Base-by-base conservation (phyloP, 2,329 filamentous ascomycete genomes). In the Hymenoscyphus repandus region DNA sequence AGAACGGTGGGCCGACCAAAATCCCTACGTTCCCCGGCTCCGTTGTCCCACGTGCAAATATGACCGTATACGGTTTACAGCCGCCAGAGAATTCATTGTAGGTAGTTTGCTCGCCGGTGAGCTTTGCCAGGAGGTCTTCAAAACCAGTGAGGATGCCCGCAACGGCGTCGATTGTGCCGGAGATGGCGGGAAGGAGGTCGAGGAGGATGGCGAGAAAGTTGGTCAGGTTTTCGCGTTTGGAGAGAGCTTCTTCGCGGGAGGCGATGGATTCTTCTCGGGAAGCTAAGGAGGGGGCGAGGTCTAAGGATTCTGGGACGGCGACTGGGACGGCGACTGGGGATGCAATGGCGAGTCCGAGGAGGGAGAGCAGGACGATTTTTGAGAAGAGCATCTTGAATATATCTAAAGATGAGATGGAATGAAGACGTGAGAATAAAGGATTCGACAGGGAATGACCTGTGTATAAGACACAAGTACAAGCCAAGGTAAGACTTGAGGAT, bases 1-100 rank as follows among this genome's bases (percentile, higher is more conserved):
- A 65, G 45, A 66, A 61, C 13, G 63, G 62, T 7, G 66, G 64
- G 5, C 66, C 66, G 5, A 63, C 63, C 5, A 66, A 49, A 12
- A 63, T 61, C 1, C 68, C 68, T 60, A 77, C 70, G 61, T 76
- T 74, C n/a, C 74, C 74, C 6, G 64, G 57, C 55, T 77, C 74
- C 12, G 69, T 72, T 11, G 73, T 75, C 20, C 72, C 74, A 41
- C 74, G 70, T 9, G 74, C 73, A 54, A 72, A 77, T 42, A 76
- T 71, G 45, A 77, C 72, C 22, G 74, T 70, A 37, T 65, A 64
- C 9, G 50, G 22, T n/a, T 45, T 63, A 36, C 63, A 65, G 20
- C 52, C 17, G 13, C 49, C 44, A 0, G 53, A 49, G 13, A 64
- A 48, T 33, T 62, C 43, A 36, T 65, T 65, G 43, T 62, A 63